These are phyloP conservation scores for Mallotus nudiflorus DNA, from an alignment of 345 rosid species.

Conservation along the genomic window DNA sequence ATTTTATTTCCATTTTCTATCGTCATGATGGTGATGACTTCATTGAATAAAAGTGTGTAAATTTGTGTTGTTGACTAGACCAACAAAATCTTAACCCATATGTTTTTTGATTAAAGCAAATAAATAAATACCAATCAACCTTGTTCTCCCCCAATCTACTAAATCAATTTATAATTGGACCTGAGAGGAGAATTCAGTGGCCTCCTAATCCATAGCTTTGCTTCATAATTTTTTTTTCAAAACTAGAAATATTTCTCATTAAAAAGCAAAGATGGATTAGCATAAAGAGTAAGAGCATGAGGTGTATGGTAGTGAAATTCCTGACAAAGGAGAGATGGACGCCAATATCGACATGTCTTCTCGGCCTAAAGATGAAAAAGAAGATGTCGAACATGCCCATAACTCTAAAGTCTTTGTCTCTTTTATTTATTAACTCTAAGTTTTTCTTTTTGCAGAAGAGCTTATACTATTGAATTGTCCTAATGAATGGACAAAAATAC, in stretches of 20 bases:
- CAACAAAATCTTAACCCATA: no score
- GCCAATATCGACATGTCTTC: conserved; percentile 52
- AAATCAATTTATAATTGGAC: neutral
- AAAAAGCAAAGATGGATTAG: conserved; percentile 39
- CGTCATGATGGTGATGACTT: no score
- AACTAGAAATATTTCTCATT: neutral
- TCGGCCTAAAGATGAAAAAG: conserved; percentile 13
- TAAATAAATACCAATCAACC: conserved; percentile 18
- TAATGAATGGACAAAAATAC: no score
- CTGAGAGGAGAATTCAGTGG: neutral
- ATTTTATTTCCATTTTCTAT: no score
- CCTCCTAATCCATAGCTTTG: conserved; percentile 1
- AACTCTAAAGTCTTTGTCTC: conserved; percentile 53
- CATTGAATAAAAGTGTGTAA: no score
- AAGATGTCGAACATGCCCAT: conserved; percentile 43
- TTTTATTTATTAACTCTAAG: neutral
- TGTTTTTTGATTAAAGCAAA: no score
- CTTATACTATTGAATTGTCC: no score
- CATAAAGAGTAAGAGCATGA: conserved; percentile 80
- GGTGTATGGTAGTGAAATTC: conserved; percentile 85
- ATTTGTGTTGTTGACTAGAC: no score
- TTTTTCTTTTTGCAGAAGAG: neutral
- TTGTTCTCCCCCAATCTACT: neutral
- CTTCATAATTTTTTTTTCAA: neutral
- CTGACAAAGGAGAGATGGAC: conserved; percentile 79